Conservation (phyloP, 176 grass and related monocot species). For the Eleusine indica region DNA sequence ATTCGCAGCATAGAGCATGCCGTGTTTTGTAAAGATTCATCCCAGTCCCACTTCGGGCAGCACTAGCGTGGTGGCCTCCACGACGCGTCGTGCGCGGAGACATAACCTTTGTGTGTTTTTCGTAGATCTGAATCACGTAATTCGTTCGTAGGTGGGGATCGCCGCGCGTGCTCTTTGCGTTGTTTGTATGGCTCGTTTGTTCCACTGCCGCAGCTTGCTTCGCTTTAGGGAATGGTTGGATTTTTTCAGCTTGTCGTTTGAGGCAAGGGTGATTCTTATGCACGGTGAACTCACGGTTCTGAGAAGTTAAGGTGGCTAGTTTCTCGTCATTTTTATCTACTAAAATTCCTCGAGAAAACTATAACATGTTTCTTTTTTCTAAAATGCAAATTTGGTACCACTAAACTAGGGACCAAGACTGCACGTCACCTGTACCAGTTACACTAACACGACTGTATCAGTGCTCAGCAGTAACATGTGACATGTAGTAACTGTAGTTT, state of each 20-base stretch:
- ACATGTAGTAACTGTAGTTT: background rate
- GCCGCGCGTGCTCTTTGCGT: background rate
- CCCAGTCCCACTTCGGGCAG: too few relatives aligned
- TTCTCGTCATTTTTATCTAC: background rate
- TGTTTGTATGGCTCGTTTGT: background rate
- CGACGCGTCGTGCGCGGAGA: constrained; percentile 4
- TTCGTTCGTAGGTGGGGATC: background rate
- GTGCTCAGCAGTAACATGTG: background rate
- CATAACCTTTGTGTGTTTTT: background rate
- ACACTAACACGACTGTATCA: background rate
- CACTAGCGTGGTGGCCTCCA: background rate
- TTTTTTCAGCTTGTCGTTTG: constrained; percentile 23
- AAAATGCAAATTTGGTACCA: background rate
- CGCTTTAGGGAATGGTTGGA: constrained; percentile 24
- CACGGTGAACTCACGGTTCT: background rate
- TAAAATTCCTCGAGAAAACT: background rate
- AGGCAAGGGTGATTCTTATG: background rate
- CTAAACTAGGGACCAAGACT: background rate
- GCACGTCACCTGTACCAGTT: background rate
- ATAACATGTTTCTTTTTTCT: too few relatives aligned
- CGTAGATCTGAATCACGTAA: constrained; percentile 27
- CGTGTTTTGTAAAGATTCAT: background rate
- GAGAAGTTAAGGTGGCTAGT: background rate
- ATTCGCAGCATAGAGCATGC: background rate
- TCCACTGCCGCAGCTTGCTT: background rate